These are phyloP conservation scores for Blastobotrys americana DNA, from an alignment of 805 yeast genomes.

Conservation along the genomic window DNA sequence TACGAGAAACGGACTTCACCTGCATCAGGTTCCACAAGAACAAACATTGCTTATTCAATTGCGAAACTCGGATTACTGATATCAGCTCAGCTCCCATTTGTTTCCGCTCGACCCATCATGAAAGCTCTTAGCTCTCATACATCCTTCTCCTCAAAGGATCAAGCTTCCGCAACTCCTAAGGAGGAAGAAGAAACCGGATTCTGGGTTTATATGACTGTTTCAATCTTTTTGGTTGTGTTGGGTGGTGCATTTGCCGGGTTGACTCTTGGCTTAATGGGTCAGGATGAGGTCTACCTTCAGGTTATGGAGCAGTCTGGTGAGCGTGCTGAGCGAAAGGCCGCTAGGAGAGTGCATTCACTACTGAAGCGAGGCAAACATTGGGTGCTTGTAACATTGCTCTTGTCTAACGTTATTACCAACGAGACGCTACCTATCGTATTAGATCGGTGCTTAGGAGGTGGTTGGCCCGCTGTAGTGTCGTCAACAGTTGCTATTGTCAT, in stretches of 20 bases:
- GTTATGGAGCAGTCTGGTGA: conserved; percentile 85
- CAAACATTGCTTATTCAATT: not conserved
- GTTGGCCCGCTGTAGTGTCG: conserved; percentile 91
- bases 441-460: conserved; percentile 91
- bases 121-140: too few species aligned
- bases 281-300: conserved; percentile 88
- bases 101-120: not conserved
- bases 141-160: too few species aligned
- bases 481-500: conserved; percentile 91
- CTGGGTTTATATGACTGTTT: conserved; percentile 29
- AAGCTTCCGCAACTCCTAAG: not conserved
- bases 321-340: conserved; percentile 53
- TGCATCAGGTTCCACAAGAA: not conserved
- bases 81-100: not conserved
- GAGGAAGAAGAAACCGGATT: conserved; percentile 16
- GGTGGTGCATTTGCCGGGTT: conserved; percentile 42
- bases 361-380: conserved; percentile 88
- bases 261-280: conserved; percentile 96
- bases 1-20: not conserved
- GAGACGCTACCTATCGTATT: conserved; percentile 91
- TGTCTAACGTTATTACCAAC: conserved; percentile 86
- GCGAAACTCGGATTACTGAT: not conserved
- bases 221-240: conserved; percentile 29
- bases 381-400: conserved; percentile 82
- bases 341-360: conserved; percentile 62